These are phyloP conservation scores for Mycena floridula DNA, from an alignment of 768 basidiomycete species.

Conservation along the genomic window DNA sequence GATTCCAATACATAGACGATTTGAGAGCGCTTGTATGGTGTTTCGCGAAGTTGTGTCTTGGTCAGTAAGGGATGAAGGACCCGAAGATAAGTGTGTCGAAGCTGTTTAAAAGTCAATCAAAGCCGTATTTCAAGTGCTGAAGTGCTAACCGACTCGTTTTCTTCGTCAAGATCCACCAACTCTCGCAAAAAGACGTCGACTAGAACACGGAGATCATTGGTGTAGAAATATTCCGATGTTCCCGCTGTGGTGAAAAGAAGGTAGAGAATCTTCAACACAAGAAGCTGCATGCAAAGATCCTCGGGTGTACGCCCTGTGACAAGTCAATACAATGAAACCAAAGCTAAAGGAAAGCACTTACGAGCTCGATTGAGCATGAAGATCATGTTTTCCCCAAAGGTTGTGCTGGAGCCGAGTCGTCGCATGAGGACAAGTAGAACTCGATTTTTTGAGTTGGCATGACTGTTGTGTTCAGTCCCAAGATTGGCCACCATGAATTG, in stretches of 20 bases:
- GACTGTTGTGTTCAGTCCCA: constrained; percentile 18
- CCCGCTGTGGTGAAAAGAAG: constrained; percentile 91
- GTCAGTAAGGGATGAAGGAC: constrained; percentile 93
- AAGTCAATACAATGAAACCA: background rate
- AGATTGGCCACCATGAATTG: constrained; percentile 95
- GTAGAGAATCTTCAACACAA: constrained; percentile 92
- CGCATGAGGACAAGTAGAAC: constrained; percentile 79
- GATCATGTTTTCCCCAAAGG: constrained; percentile 97
- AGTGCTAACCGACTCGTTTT: constrained; percentile 78
- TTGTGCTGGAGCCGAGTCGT: constrained; percentile 82
- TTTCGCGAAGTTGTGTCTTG: constrained; percentile 80
- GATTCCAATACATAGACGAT: constrained; percentile 80
- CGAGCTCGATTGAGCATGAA: constrained; percentile 97
- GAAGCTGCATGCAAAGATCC: constrained; percentile 89
- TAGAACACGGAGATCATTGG: constrained; percentile 92
- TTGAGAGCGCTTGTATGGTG: constrained; percentile 89
- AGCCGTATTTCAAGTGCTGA: background rate
- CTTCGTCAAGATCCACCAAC: constrained; percentile 85
- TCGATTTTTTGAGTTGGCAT: constrained; percentile 49
- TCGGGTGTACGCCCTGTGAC: constrained; percentile 73
- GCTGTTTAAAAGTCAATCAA: constrained; percentile 28
- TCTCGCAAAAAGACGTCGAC: constrained; percentile 98
- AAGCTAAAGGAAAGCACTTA: constrained; percentile 33
- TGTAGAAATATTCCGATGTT: constrained; percentile 95
- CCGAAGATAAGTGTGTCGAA: constrained; percentile 95